phyloP scores from a whole-genome alignment of 805 yeast species.

The Brettanomyces bruxellensis region DNA sequence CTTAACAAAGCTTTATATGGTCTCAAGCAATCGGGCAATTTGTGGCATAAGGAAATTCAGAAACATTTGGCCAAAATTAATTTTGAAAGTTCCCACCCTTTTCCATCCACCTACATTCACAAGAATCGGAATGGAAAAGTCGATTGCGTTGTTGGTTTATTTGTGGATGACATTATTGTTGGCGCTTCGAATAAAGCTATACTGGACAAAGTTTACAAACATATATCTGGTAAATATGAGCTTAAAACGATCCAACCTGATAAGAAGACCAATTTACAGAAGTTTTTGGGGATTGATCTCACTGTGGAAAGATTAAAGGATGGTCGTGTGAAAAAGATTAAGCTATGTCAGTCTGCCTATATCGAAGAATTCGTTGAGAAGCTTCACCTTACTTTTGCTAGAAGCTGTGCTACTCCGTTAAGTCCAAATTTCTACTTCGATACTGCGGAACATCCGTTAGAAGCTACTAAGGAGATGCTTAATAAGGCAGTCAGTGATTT shows the following conservation, averaged over 20 bases:
- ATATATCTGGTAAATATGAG: neutral
- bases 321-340: neutral
- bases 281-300: neutral
- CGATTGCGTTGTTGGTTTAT: neutral
- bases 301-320: neutral
- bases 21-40: constrained; percentile 1
- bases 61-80: too few species aligned
- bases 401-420: too few species aligned
- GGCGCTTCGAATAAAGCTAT: neutral
- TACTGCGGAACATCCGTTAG: too few species aligned
- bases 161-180: too few species aligned
- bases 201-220: neutral
- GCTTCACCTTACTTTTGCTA: too few species aligned
- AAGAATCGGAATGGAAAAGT: neutral
- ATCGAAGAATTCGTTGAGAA: neutral
- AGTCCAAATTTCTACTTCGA: too few species aligned
- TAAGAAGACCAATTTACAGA: neutral
- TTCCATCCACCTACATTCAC: neutral
- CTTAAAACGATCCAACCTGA: neutral
- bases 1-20: constrained; percentile 5
- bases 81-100: neutral
- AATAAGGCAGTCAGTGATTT: too few species aligned
- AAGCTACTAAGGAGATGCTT: too few species aligned
- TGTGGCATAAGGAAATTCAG: constrained; percentile 1
- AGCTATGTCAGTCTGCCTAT: neutral